Conservation (phyloP, 192 early-diverging fungal genomes). For the Gaertneriomyces sp. region DNA sequence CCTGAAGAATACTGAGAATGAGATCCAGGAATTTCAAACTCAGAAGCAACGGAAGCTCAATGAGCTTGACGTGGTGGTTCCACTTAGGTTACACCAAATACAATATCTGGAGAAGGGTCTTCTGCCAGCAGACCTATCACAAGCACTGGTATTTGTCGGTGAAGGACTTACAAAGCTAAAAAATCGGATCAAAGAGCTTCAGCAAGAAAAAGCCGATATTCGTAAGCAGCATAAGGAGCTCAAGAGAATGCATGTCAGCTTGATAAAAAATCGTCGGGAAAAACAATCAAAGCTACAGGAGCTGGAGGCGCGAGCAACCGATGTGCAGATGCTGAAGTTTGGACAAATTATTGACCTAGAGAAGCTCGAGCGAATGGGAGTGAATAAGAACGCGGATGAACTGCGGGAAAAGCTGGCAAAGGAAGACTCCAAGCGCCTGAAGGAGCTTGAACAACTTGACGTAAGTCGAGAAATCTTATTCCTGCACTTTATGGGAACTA, state of each 20-base stretch:
- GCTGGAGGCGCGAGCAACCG: conserved; percentile 43
- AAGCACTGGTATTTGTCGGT: conserved; percentile 53
- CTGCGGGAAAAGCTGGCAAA: conserved; percentile 54
- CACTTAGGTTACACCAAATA: conserved; percentile 54
- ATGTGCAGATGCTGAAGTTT: conserved; percentile 69
- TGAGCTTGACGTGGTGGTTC: conserved; percentile 58
- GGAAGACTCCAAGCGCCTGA: conserved; percentile 48
- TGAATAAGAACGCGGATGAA: conserved; percentile 61
- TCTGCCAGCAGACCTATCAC: conserved; percentile 45
- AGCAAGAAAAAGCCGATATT: conserved; percentile 63
- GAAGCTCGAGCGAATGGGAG: conserved; percentile 58
- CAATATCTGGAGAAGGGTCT: conserved; percentile 47
- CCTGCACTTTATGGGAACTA: neutral
- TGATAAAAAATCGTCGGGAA: conserved; percentile 56
- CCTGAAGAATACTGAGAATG: conserved; percentile 47
- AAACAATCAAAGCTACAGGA: conserved; percentile 53
- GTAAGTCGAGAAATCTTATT: conserved; percentile 24
- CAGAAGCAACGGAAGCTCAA: conserved; percentile 65
- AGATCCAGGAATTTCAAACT: conserved; percentile 68
- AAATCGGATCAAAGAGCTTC: conserved; percentile 54
- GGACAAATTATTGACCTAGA: conserved; percentile 61
- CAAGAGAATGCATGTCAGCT: conserved; percentile 53
- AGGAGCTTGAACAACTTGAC: conserved; percentile 44
- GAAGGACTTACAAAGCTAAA: conserved; percentile 46
- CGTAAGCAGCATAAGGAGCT: conserved; percentile 59